These are phyloP conservation scores for Blattamonas nauphoetae DNA, from an alignment of 78 protist genomes.

Conservation along the genomic window DNA sequence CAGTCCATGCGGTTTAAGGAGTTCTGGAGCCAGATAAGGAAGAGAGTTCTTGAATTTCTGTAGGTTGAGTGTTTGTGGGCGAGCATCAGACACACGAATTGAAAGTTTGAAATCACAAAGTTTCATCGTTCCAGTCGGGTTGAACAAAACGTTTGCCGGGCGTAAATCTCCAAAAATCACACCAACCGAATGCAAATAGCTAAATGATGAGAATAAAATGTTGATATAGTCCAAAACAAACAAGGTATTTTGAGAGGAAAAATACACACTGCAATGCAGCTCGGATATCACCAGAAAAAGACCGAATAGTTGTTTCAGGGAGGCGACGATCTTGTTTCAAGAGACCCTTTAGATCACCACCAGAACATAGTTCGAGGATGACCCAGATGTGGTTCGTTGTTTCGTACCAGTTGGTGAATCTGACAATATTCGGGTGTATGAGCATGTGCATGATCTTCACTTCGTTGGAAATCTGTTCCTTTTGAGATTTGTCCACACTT, in stretches of 20 bases:
- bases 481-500: slow-evolving; percentile 36
- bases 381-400: slow-evolving; percentile 57
- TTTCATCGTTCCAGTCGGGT: slow-evolving; percentile 26
- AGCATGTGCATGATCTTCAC: slow-evolving; percentile 38
- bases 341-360: slow-evolving; percentile 20
- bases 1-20: slow-evolving; percentile 17
- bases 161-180: slow-evolving; percentile 27
- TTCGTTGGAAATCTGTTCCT: neutral
- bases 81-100: neutral
- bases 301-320: slow-evolving; percentile 18
- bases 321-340: slow-evolving; percentile 21
- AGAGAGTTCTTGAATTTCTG: slow-evolving; percentile 28
- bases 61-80: neutral
- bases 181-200: slow-evolving; percentile 28
- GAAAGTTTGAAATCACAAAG: slow-evolving; percentile 36
- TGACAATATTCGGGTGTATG: slow-evolving; percentile 26
- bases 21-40: slow-evolving; percentile 55
- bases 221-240: neutral
- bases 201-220: neutral
- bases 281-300: slow-evolving; percentile 21
- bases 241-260: neutral
- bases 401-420: slow-evolving; percentile 47
- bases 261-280: slow-evolving; percentile 20
- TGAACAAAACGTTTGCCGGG: slow-evolving; percentile 40
- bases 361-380: slow-evolving; percentile 45